Evolutionary conservation across 257 asterid species (phyloP).

Genomic region (Euphrasia confusa): DNA sequence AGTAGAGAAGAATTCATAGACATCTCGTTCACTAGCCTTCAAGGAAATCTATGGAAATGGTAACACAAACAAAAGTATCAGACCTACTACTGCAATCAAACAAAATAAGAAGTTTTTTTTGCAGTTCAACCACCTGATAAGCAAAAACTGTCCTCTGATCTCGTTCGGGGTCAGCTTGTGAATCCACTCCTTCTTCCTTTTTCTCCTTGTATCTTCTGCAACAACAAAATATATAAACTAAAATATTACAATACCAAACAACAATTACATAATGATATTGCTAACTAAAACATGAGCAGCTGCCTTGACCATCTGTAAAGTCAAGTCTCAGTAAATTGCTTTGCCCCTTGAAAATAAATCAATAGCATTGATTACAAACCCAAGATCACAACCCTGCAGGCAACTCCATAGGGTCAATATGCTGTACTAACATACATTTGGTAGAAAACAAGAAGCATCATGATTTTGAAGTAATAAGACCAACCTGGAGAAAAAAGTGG

Average conservation of each 20-base stretch:
- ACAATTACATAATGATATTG: constrained; percentile 20
- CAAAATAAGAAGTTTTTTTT: constrained; percentile 15
- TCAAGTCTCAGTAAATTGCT: constrained; percentile 21
- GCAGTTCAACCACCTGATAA: constrained; percentile 52
- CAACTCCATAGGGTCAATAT: constrained; percentile 60
- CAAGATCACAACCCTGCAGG: constrained; percentile 59
- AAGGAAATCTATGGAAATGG: constrained; percentile 44
- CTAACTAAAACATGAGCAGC: constrained; percentile 30
- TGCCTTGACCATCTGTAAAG: constrained; percentile 31
- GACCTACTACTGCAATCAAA: constrained; percentile 18
- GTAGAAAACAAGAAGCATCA: constrained; percentile 43
- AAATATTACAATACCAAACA: constrained; percentile 9
- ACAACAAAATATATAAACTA: constrained; percentile 14
- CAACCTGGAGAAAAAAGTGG: constrained; percentile 55
- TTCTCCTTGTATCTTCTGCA: constrained; percentile 60
- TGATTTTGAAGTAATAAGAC: constrained; percentile 42
- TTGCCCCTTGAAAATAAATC: constrained; percentile 36
- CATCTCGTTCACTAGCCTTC: constrained; percentile 68
- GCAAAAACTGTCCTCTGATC: constrained; percentile 77
- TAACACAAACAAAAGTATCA: constrained; percentile 17
- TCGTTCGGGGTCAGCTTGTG: constrained; percentile 65
- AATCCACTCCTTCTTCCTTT: constrained; percentile 44
- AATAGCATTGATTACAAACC: constrained; percentile 39
- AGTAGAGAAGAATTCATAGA: constrained; percentile 63
- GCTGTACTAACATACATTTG: constrained; percentile 37